Base-by-base conservation (phyloP, 2,329 filamentous ascomycete genomes). In the Hypoxylon rubiginosum region DNA sequence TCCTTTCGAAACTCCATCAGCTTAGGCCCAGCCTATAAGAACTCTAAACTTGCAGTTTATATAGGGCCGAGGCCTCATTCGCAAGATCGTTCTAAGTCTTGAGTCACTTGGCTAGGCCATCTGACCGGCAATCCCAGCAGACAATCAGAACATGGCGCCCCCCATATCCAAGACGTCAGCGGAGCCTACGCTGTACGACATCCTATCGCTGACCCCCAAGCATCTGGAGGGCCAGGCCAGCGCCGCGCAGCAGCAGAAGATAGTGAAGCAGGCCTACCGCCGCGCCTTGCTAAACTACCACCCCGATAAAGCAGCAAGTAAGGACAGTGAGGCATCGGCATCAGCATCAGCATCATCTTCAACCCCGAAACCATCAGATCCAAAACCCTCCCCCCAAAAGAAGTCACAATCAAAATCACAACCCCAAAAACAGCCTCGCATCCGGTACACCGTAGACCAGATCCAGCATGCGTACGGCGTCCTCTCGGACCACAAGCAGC, bases 251-350 rank as follows among this genome's bases (percentile, higher is more conserved):
- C 79, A 86, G 52, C 79, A 86, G 54, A 80, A 75, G 55, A 64
- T 67, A 30, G 69, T 91, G 65, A 90, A 89, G 74, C 83, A 83
- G 64, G 88, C 89, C 64, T 92, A 91, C 78, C 88, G 84, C 76
- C 84, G 86, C 58, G 88, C 89, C 21, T 84, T 92, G 34, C 84
- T 92, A 15, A 84, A 82, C 69, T 84, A 91, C 79, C 90, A 92
- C 77, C 90, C 90, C 2, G 88, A 91, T 79, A 90, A 90, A 72
- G 75, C 64, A 52, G 58, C 30, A 63, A 24, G 21, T 24, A 24
- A 24, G 21, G 65, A 36, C 65, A 64, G 39, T 39, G 72, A 70
- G 53, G 39, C 45, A 52, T 54, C 64, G 49, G 57, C 58, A 34
- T 58, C 52, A 15, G 51, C 67, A 10, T 36, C 59, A 3, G 19